Conservation (phyloP, 805 yeast species). For the Candida sanyiensis region DNA sequence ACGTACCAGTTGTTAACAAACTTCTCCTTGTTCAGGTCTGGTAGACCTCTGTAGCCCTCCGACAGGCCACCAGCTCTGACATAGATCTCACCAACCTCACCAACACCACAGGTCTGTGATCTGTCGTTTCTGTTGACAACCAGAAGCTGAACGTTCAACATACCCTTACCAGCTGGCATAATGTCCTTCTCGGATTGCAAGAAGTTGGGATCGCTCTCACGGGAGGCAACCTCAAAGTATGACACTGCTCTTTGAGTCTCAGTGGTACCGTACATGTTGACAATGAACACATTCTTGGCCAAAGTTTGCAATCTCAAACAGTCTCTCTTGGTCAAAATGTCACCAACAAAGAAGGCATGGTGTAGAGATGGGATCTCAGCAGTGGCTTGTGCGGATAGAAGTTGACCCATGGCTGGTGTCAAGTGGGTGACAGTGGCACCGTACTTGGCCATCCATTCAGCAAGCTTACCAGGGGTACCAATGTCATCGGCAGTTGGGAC, state of each 20-base stretch:
- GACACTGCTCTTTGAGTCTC: slow-evolving; percentile 99
- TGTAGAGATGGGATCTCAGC: slow-evolving; percentile 80
- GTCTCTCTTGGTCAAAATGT: slow-evolving; percentile 93
- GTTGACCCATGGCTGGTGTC: slow-evolving; percentile 99
- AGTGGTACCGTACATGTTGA: slow-evolving; percentile 98
- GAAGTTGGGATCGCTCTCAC: slow-evolving; percentile 62
- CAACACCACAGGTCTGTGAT: slow-evolving; percentile 92
- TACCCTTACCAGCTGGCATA: slow-evolving; percentile 98
- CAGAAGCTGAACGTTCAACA: slow-evolving; percentile 88
- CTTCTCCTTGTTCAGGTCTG: slow-evolving; percentile 82
- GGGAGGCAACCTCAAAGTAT: slow-evolving; percentile 79
- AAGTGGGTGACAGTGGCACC: slow-evolving; percentile 95
- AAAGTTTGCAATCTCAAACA: slow-evolving; percentile 87
- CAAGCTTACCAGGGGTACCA: slow-evolving; percentile 96
- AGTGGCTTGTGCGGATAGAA: slow-evolving; percentile 90
- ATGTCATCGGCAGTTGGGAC: slow-evolving; percentile 97
- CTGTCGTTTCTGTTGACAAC: slow-evolving; percentile 90
- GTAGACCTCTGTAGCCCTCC: slow-evolving; percentile 90
- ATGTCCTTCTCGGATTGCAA: slow-evolving; percentile 84
- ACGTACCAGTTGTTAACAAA: slow-evolving; percentile 91
- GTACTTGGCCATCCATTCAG: slow-evolving; percentile 92
- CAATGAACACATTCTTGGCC: slow-evolving; percentile 84
- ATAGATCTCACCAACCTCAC: slow-evolving; percentile 97
- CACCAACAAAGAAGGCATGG: slow-evolving; percentile 98
- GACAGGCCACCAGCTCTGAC: slow-evolving; percentile 98